These are phyloP conservation scores for Fusarium verticillioides DNA, from an alignment of 2,329 filamentous ascomycete species.

Conservation along the genomic window DNA sequence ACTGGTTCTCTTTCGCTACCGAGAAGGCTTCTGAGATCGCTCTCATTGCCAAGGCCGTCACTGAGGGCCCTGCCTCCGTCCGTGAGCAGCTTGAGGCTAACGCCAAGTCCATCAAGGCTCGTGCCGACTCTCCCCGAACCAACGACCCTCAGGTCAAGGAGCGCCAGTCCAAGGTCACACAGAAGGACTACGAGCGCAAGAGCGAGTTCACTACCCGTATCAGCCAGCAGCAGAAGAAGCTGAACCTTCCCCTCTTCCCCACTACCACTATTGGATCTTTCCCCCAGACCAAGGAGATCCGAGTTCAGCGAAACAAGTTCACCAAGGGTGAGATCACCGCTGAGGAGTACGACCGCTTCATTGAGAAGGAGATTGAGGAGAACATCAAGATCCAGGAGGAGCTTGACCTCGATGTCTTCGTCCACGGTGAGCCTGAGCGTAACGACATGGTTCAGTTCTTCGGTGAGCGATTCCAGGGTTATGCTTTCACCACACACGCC, in stretches of 20 bases:
- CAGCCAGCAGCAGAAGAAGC: constrained; percentile 87
- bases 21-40: constrained; percentile 95
- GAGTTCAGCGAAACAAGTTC: constrained; percentile 95
- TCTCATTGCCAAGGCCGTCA: constrained; percentile 96
- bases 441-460: constrained; percentile 99
- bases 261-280: constrained; percentile 99
- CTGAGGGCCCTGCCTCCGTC: constrained; percentile 88
- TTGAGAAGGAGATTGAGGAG: constrained; percentile 97
- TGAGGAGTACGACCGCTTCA: constrained; percentile 97
- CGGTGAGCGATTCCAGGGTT: constrained; percentile 95
- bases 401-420: constrained; percentile 95
- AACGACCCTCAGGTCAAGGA: constrained; percentile 99
- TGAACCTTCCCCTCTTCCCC: constrained; percentile 95
- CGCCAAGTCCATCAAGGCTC: constrained; percentile 91
- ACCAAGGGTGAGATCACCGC: constrained; percentile 97
- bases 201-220: constrained; percentile 88
- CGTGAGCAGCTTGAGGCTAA: constrained; percentile 94
- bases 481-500: constrained; percentile 98
- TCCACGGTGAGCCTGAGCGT: constrained; percentile 99
- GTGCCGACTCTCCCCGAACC: constrained; percentile 91
- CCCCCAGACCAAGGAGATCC: constrained; percentile 99
- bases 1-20: constrained; percentile 98
- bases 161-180: constrained; percentile 87
- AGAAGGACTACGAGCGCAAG: constrained; percentile 90
- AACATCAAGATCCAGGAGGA: constrained; percentile 98